Base-by-base conservation (phyloP, 106 monocot species). In the Dioscorea alata region DNA sequence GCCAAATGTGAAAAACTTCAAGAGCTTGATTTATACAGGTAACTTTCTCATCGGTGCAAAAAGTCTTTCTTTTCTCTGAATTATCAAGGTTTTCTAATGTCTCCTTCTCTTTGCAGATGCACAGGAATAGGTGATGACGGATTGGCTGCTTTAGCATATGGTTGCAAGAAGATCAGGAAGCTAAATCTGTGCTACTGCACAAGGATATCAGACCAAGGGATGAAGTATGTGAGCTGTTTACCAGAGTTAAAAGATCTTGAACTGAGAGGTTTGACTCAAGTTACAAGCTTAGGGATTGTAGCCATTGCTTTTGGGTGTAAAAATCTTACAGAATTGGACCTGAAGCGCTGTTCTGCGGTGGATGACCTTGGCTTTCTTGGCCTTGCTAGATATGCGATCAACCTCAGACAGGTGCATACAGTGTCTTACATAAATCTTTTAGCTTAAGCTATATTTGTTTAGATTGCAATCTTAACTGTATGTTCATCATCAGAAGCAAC, bases 11-110 rank as follows among this genome's bases (percentile, higher is more conserved):
- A 20, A 52, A 83, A 85, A 35, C 88, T 95, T 62, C 51, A 68
- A 61, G 83, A 85, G 48, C 85, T 95, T 54, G 94, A 95, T 75
- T 74, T 95, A 23, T 95, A 95, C 50, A 78, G 94, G 94, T 95
- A 73, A 76, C 18, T 24, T 50, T 66, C 23, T 59, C 22, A 12
- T 21, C 5, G 20, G 6, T 22, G 22, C 60, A 61, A 35, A 21
- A 51, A 17, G 23, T 21, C 52, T 4, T 67, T 25, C 15, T 34
- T 17, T 48, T 58, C 56, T 5, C 23, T 62, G 49, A 60, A 18
- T 56, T 20, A n/a, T 50, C 10, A 42, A 6, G 42, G n/a, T 25
- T 34, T 64, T 50, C 6, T 16, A 35, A 28, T n/a, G 3, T 34
- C 42, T 42, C 9, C 42, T 42, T 42, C 64, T 59, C 68, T 57